phyloP scores from a whole-genome alignment of 2,329 filamentous ascomycete species.

The Arthrobotrys sinensis region DNA sequence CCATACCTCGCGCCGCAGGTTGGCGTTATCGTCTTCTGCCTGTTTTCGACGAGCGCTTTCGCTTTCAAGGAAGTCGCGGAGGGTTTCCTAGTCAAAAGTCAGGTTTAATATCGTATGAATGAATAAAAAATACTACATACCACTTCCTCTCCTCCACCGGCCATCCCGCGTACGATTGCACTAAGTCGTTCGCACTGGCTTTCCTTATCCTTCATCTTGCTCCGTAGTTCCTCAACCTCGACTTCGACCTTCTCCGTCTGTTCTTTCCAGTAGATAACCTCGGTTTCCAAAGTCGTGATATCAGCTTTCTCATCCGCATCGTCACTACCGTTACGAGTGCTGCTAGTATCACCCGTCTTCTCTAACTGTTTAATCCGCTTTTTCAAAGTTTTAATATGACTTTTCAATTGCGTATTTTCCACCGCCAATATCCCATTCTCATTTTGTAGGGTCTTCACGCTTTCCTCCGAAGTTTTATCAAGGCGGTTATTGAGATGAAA shows the following conservation, averaged over 20 bases:
- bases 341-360: conserved; percentile 77
- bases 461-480: conserved; percentile 93
- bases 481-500: conserved; percentile 96
- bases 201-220: conserved; percentile 75
- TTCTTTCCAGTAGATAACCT: conserved; percentile 86
- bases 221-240: conserved; percentile 84
- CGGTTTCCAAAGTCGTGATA: conserved; percentile 80
- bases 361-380: conserved; percentile 88
- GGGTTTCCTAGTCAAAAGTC: conserved; percentile 76
- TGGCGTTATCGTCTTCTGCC: conserved; percentile 88
- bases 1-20: conserved; percentile 85
- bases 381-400: conserved; percentile 88
- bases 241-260: conserved; percentile 86
- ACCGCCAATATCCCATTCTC: conserved; percentile 97
- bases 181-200: conserved; percentile 69
- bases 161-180: conserved; percentile 68
- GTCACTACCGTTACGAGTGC: conserved; percentile 72
- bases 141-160: conserved; percentile 69
- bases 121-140: conserved; percentile 54
- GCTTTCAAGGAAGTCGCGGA: conserved; percentile 93
- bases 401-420: conserved; percentile 86
- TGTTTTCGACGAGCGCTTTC: conserved; percentile 91
- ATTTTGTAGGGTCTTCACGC: conserved; percentile 96
- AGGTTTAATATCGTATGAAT: conserved; percentile 46
- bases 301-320: conserved; percentile 71